Base-by-base conservation (phyloP, 2,329 filamentous ascomycete species). In the Penicillium aurantiogriseum region DNA sequence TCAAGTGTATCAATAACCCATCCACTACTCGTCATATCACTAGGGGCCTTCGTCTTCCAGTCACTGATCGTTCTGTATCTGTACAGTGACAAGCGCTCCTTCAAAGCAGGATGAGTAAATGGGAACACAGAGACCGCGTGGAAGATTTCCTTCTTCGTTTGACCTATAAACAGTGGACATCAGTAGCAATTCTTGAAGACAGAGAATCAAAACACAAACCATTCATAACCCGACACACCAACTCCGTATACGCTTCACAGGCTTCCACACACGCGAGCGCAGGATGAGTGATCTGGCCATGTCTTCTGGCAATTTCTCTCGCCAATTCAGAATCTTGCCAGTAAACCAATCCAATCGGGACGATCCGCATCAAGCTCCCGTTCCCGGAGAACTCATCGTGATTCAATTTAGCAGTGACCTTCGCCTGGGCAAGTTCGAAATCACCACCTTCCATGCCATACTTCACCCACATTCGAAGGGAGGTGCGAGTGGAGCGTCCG, bases 1-100 rank as follows among this genome's bases (percentile, higher is more conserved):
- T 79, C 74, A 2, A 79, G 63, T 4, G 74, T 78, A 54, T 77
- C 68, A 10, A 79, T 60, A 9, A 79, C 76, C 63, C 73, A 79
- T 2, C 76, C 76, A 19, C 71, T 74, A 48, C 71, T 75, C 1
- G 60, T 66, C 8, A 78, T 73, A 7, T 68, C 51, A 10, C 57
- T 51, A 10, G 54, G 56, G 0, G 58, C 51, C 42, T 59, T 65
- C 7, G 44, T 21, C 19, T 65, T 54, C 68, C 74, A 77, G 33
- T 70, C 67, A 5, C 45, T 53, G 2, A 74, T 17, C 0, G 40
- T 55, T 0, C 33, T 47, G 47, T 69, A 56, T 2, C 40, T 49
- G 47, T 68, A 65, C 3, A 5, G 15, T 1, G 47, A 27, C n/a
- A 68, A 31, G 9, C 59, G 58, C 13, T 53, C 33, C 19, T 44